A percentile compares a stretch with the other conserved stretches of the same genome.
Conservation (phyloP, 352 stramenopile genomes). For the Phytophthora capsici region DNA sequence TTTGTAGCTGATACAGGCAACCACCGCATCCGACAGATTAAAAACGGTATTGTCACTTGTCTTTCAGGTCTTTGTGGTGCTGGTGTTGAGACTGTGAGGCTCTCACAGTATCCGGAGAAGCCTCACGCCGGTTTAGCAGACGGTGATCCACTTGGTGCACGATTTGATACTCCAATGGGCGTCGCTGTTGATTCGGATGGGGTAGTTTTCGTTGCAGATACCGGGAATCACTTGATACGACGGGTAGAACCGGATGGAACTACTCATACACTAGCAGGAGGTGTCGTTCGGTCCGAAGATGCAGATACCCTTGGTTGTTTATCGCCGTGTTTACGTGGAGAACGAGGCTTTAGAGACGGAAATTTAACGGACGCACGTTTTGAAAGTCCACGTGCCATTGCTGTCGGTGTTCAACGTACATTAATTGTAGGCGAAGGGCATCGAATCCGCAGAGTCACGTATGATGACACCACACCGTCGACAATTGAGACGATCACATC, state of each 20-base stretch:
- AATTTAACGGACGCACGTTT: constrained; percentile 90
- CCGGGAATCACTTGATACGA: constrained; percentile 95
- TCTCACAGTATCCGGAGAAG: constrained; percentile 39
- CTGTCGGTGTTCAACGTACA: constrained; percentile 77
- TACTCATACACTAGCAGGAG: constrained; percentile 72
- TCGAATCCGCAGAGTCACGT: constrained; percentile 86
- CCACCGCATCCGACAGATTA: constrained; percentile 81
- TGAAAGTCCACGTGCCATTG: constrained; percentile 93
- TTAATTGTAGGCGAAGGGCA: constrained; percentile 93
- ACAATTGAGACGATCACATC: constrained; percentile 73
- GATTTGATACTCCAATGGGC: constrained; percentile 94
- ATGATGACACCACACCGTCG: constrained; percentile 60
- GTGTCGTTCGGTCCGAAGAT: constrained; percentile 57
- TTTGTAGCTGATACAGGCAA: constrained; percentile 87
- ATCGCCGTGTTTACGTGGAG: constrained; percentile 89
- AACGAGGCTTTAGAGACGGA: constrained; percentile 88
- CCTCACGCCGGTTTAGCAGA: constrained; percentile 92
- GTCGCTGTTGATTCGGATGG: constrained; percentile 83
- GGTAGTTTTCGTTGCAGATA: constrained; percentile 95
- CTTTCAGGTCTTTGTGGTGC: constrained; percentile 89
- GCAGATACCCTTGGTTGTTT: constrained; percentile 86
- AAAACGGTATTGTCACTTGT: constrained; percentile 77
- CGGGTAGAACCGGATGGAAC: constrained; percentile 73
- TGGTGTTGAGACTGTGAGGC: constrained; percentile 66
- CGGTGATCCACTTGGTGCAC: constrained; percentile 68